Evolutionary conservation across 805 yeast genomes (phyloP), one percentile per base, ranked within the genome.

Genomic region (Candida pseudoglaebosa): DNA sequence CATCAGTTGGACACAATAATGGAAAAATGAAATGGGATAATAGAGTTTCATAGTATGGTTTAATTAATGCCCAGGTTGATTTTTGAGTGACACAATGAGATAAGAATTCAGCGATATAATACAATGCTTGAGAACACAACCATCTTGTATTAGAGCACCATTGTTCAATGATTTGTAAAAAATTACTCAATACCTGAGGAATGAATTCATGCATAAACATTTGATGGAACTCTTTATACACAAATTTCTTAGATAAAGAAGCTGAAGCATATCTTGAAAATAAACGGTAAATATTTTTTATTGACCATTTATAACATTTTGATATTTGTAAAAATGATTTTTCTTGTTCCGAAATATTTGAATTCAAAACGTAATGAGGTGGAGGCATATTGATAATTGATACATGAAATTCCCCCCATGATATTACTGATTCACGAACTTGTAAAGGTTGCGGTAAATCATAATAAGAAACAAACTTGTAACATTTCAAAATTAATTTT

Each of bases 381-480:
- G 80, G 62, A 6, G 65, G 67, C 63, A 78, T 71, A 45, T 74
- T 74, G 36, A 87, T 77, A 4, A 85, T 74, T 7, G 72, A 68
- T 30, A 86, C 81, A 49, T 88, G 91, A 45, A 93, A 75, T 38
- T 78, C 76, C 2, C 86, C 82, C 95, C 97, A 90, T 14, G 75
- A 48, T 67, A 28, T 71, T 57, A 53, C 80, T 57, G 40, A 64
- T 45, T 42, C 80, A 75, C 40, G 67, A 51, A 32, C 67, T 62
- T 67, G 87, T 81, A 54, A 53, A 15, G 77, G 73, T 2, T 61
- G 68, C 2, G 97, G 95, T 38, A 90, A 61, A 50, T 85, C 90
- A 44, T 73, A 75, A 54, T 73, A 80, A 3, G 91, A 80, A 30
- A 80, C 80, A 56, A 82, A 84, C 57, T 90, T 90, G 69, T 80